Evolutionary conservation across 2,329 filamentous ascomycete species (phyloP).

Genomic region (Talaromyces islandicus): DNA sequence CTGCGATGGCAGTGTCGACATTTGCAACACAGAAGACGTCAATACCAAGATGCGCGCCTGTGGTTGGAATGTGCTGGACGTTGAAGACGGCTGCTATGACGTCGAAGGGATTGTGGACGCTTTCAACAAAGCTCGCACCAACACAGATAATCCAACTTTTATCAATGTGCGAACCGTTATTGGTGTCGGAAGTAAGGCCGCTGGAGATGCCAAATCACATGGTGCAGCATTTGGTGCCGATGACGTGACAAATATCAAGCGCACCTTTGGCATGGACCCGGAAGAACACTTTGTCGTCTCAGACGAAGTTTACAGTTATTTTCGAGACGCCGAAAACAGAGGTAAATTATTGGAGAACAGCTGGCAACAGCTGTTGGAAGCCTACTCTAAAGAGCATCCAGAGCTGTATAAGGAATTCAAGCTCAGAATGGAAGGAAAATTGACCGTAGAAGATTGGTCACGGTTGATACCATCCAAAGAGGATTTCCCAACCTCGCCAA

Average conservation of each 20-base stretch:
- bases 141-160: slow-evolving; percentile 47
- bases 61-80: slow-evolving; percentile 51
- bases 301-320: slow-evolving; percentile 48
- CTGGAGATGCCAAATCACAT: slow-evolving; percentile 51
- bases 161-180: slow-evolving; percentile 53
- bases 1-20: slow-evolving; percentile 52
- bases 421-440: slow-evolving; percentile 42
- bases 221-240: slow-evolving; percentile 52
- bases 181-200: slow-evolving; percentile 41
- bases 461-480: slow-evolving; percentile 40
- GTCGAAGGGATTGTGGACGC: slow-evolving; percentile 43
- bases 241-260: slow-evolving; percentile 53
- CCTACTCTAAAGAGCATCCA: slow-evolving; percentile 41
- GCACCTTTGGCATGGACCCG: slow-evolving; percentile 44
- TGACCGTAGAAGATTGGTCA: slow-evolving; percentile 44
- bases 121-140: slow-evolving; percentile 35
- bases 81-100: slow-evolving; percentile 49
- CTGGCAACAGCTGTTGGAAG: slow-evolving; percentile 44
- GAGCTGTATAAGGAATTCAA: slow-evolving; percentile 46
- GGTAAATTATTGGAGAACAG: slow-evolving; percentile 43
- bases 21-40: slow-evolving; percentile 51
- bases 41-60: slow-evolving; percentile 54
- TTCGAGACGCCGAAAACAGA: slow-evolving; percentile 40
- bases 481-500: slow-evolving; percentile 44
- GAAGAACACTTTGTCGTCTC: slow-evolving; percentile 43